Conservation (phyloP, 805 yeast species). For the Starmera quercuum region DNA sequence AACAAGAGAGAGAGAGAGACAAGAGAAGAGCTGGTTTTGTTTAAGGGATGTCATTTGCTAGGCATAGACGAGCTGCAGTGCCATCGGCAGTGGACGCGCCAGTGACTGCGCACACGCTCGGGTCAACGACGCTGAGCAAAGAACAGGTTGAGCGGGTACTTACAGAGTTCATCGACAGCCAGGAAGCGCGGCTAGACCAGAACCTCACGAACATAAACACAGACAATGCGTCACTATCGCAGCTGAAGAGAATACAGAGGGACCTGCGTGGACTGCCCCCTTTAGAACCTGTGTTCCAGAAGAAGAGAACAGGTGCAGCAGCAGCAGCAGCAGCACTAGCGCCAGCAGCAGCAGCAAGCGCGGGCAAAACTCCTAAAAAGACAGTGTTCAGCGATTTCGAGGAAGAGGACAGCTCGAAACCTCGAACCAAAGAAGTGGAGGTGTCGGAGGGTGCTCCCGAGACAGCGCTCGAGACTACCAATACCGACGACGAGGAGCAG, state of each 20-base stretch:
- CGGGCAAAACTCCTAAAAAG: too few species aligned
- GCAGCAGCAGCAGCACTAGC: background rate
- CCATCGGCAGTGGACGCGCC: conserved; percentile 19
- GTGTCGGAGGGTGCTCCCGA: background rate
- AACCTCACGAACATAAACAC: conserved; percentile 17
- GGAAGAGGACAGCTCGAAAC: too few species aligned
- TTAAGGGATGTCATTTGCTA: background rate
- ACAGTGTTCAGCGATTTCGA: too few species aligned
- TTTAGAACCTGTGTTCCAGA: conserved; percentile 11
- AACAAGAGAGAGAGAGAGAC: conserved; percentile 1
- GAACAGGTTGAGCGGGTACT: conserved; percentile 39
- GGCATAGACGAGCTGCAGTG: conserved; percentile 3
- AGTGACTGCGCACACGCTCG: conserved; percentile 12
- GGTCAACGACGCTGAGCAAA: conserved; percentile 21
- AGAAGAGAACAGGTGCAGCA: background rate
- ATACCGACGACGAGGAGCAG: background rate
- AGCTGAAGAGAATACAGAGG: conserved; percentile 66
- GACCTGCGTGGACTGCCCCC: conserved; percentile 81
- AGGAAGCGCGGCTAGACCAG: conserved; percentile 12
- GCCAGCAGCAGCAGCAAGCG: background rate
- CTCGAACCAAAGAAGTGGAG: too few species aligned
- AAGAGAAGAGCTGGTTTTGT: background rate
- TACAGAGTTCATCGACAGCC: conserved; percentile 31
- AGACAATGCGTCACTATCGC: conserved; percentile 34
- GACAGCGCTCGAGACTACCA: background rate